These are phyloP conservation scores for Pseudomicrostroma phylloplanum DNA, from an alignment of 1,284 basidiomycete genomes.

Conservation along the genomic window DNA sequence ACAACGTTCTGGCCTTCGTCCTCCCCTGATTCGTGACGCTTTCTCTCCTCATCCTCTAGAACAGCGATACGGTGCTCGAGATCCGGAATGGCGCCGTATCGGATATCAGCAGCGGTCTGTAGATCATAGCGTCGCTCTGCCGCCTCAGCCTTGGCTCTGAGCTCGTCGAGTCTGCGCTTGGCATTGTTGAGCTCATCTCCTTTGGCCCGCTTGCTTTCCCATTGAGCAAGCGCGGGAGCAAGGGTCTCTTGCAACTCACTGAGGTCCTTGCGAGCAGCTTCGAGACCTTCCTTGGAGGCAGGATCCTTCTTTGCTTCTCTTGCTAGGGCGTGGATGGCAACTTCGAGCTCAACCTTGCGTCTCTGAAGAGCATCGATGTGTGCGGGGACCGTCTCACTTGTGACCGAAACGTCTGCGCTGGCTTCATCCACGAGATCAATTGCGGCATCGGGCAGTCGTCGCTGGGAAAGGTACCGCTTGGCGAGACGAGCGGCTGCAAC, in stretches of 20 bases:
- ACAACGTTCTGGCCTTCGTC: constrained; percentile 45
- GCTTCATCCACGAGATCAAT: constrained; percentile 51
- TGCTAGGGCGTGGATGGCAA: constrained; percentile 86
- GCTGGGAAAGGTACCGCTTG: constrained; percentile 72
- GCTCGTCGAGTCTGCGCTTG: constrained; percentile 79
- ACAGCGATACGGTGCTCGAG: constrained; percentile 66
- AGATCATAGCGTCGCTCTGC: constrained; percentile 72
- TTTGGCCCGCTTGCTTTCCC: constrained; percentile 80
- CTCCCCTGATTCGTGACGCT: constrained; percentile 50
- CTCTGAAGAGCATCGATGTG: constrained; percentile 91
- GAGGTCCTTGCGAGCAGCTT: constrained; percentile 69
- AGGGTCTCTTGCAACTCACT: constrained; percentile 82
- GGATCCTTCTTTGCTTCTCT: constrained; percentile 66
- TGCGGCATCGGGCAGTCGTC: constrained; percentile 49
- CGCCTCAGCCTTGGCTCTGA: constrained; percentile 86
- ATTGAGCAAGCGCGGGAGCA: constrained; percentile 77
- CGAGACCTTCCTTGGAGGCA: constrained; percentile 81
- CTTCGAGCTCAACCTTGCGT: constrained; percentile 82
- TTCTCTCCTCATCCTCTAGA: constrained; percentile 56
- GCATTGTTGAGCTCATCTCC: constrained; percentile 78
- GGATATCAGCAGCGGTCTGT: constrained; percentile 65
- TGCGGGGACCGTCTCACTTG: constrained; percentile 85
- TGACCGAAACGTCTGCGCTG: constrained; percentile 55
- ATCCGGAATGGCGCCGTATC: constrained; percentile 85
- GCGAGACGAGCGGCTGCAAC: constrained; percentile 87